Evolutionary conservation across 1,284 basidiomycete species (phyloP), one percentile per base, ranked within the genome.

Genomic region (Ustilago bromivora): DNA sequence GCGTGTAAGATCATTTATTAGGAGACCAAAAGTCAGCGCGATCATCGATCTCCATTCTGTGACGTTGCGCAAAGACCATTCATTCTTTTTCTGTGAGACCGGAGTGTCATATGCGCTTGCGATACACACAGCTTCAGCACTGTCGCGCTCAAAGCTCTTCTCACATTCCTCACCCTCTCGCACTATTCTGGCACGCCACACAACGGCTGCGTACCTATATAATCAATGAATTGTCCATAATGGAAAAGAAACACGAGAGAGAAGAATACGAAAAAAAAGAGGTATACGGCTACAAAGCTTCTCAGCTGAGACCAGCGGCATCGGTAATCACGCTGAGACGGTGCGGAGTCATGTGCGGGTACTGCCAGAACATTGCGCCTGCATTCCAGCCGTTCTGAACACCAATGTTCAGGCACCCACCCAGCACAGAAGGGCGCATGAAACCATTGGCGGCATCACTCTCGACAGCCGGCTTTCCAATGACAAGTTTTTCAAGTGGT

Each of bases 361-460:
- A 78, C 56, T 80, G 61, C 76, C 76, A 80, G 51, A 75, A 75
- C 76, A 73, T 76, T 19, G 64, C 76, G 7, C 91, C 91, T 13
- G 83, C 91, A 73, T 87, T 90, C 91, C 91, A 92, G 23, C 90
- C 90, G 71, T 88, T 79, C 13, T 81, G 84, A 84, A 90, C 89
- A 1, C 90, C 91, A 73, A 89, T 87, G 8, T 86, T 79, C 35
- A 92, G 83, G 80, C 91, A 92, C 1, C 82, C 82, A 12, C 91
- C 90, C 13, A 92, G 87, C 0, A 88, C 89, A 0, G 87, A 79
- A 3, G 91, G 86, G 28, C 83, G 84, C 64, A 92, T 90, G 80
- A 88, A 91, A 4, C 91, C 91, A 73, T 89, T 91, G 75, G 63
- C 88, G 3, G 91, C 91, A 79, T 91, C 90, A 9, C 87, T 82